phyloP scores from a whole-genome alignment of 768 basidiomycete species.

The Crucibulum laeve region DNA sequence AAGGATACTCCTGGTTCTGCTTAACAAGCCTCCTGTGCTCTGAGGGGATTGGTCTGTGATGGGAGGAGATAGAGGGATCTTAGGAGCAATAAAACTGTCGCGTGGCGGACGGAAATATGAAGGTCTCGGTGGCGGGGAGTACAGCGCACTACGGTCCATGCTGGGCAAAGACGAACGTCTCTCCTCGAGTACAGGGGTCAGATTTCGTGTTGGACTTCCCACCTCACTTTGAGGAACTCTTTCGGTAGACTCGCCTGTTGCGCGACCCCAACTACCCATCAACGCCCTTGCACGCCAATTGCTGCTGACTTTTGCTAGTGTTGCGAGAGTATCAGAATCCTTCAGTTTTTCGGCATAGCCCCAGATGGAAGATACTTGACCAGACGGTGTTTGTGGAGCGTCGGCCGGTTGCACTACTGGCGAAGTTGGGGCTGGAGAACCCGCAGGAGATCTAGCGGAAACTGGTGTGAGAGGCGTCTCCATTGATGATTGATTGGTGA shows the following conservation, averaged over 20 bases:
- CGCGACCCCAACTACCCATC: conserved; percentile 34
- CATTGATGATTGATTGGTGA: conserved; percentile 74
- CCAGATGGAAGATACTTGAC: conserved; percentile 44
- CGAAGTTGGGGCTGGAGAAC: conserved; percentile 15
- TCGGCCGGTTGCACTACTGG: conserved; percentile 11
- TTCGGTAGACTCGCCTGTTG: background rate
- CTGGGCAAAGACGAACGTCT: conserved; percentile 38
- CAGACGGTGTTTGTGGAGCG: conserved; percentile 11
- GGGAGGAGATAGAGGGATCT: conserved; percentile 15
- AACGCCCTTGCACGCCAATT: conserved; percentile 72
- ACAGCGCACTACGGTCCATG: conserved; percentile 26
- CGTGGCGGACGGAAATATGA: conserved; percentile 52
- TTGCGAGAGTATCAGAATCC: conserved; percentile 69
- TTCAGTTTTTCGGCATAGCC: conserved; percentile 69
- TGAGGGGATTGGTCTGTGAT: conserved; percentile 31
- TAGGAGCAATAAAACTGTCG: conserved; percentile 42
- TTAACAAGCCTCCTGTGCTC: conserved; percentile 36
- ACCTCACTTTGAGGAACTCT: conserved; percentile 5
- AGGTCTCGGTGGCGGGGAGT: conserved; percentile 57
- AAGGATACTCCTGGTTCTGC: conserved; percentile 16
- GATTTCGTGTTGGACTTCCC: conserved; percentile 4
- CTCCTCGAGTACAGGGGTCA: conserved; percentile 1
- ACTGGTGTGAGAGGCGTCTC: conserved; percentile 23
- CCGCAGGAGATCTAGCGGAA: conserved; percentile 7
- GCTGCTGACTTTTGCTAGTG: conserved; percentile 67